These are phyloP conservation scores for Diaporthe citri DNA, from an alignment of 2,329 filamentous ascomycete genomes.

Conservation along the genomic window DNA sequence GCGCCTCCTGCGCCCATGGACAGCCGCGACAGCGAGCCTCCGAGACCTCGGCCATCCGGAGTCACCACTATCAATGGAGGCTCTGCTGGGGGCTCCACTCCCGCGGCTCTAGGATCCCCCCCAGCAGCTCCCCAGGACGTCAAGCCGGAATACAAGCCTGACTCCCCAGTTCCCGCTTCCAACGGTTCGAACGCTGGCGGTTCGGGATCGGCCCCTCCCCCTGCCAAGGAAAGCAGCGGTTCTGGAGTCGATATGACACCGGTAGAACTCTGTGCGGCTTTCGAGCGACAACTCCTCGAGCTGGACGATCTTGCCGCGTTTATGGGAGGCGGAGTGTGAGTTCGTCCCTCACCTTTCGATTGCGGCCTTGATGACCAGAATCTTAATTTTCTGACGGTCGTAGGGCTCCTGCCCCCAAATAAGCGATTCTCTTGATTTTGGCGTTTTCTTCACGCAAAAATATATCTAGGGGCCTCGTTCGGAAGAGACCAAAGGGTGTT, in stretches of 20 bases:
- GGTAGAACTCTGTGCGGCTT: conserved; percentile 68
- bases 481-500: not conserved
- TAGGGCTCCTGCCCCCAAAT: conserved; percentile 38
- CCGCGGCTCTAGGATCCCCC: conserved; percentile 58
- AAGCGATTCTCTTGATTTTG: conserved; percentile 27
- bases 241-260: conserved; percentile 67
- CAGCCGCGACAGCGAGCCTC: conserved; percentile 66
- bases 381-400: conserved; percentile 37
- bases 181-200: conserved; percentile 45
- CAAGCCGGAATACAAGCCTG: conserved; percentile 45
- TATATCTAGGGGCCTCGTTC: conserved; percentile 3
- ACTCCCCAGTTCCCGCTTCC: conserved; percentile 50
- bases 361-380: conserved; percentile 30
- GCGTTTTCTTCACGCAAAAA: conserved; percentile 18
- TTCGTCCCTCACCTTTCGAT: conserved; percentile 36
- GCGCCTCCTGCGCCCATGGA: conserved; percentile 45
- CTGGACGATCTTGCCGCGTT: conserved; percentile 72
- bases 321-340: conserved; percentile 71
- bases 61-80: conserved; percentile 72
- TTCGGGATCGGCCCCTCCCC: conserved; percentile 35
- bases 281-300: conserved; percentile 71
- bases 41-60: conserved; percentile 63
- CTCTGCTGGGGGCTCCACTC: conserved; percentile 61
- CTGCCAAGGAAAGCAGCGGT: conserved; percentile 37
- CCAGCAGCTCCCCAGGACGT: conserved; percentile 43